Base-by-base conservation (phyloP, 2,329 filamentous ascomycete species). In the Didymellaceae sp. region DNA sequence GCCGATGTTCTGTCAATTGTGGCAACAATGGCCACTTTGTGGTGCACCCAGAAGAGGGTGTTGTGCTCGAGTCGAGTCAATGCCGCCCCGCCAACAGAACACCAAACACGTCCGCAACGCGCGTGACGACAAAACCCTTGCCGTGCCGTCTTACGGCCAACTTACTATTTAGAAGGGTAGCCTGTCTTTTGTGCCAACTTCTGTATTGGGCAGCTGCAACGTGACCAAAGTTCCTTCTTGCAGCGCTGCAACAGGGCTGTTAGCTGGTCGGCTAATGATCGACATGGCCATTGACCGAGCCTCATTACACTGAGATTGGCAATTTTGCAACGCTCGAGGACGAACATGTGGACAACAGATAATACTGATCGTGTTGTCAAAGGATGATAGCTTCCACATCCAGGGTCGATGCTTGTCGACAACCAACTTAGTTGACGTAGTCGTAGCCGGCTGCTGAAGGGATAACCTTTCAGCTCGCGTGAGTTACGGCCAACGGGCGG, bases 301-400 rank as follows among this genome's bases (percentile, higher is more conserved):
- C 48, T 45, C 42, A 42, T 52, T 30, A 46, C 48, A 32, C 37
- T 52, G 37, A 46, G 34, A 42, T 52, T 52, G 48, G 48, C 42
- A 46, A 52, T 52, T 16, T 45, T 37, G 16, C 17, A 28, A 38
- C 21, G 17, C 38, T 32, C 24, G 33, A 37, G 32, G 17, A 17
- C 25, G n/a, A 31, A 3, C 7, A n/a, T n/a, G n/a, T n/a, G n/a
- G n/a, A n/a, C n/a, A n/a, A n/a, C n/a, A n/a, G n/a, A 38, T 32
- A 20, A 17, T 45, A 21, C 14, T 32, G 31, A n/a, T 18, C n/a
- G 17, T 24, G 7, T n/a, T 22, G 21, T 10, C 24, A 18, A 17
- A n/a, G 8, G 7, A n/a, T 13, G 21, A 17, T 13, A 22, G 16
- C 26, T 31, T 24, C 14, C 32, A 42, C 37, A 20, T 10, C 11